These are phyloP conservation scores for Lagenidium giganteum DNA, from an alignment of 352 stramenopile genomes.

Conservation along the genomic window DNA sequence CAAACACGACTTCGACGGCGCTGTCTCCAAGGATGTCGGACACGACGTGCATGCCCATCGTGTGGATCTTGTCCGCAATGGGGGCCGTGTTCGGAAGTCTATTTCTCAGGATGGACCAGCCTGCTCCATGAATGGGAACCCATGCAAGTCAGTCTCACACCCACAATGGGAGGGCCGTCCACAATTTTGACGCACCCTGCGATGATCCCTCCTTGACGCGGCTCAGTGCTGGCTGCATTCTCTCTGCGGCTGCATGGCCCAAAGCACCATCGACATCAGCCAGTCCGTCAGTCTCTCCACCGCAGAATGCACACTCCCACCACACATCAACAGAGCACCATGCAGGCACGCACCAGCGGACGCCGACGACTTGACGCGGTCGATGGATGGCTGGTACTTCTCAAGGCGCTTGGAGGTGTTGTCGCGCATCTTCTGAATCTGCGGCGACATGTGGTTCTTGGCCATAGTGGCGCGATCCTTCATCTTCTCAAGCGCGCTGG, in stretches of 20 bases:
- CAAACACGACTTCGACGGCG: conserved; percentile 40
- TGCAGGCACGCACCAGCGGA: conserved; percentile 52
- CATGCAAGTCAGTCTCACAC: neutral
- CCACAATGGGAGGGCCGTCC: neutral
- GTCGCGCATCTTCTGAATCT: conserved; percentile 43
- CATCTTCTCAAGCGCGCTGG: conserved; percentile 37
- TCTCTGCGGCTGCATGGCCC: too few species aligned
- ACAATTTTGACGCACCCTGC: conserved; percentile 23
- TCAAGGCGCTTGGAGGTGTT: conserved; percentile 60
- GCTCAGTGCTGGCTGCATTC: conserved; percentile 48
- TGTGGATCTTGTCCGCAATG: conserved; percentile 68
- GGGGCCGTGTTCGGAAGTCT: conserved; percentile 61
- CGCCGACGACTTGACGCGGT: conserved; percentile 64
- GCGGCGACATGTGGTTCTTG: conserved; percentile 49
- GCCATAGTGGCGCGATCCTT: conserved; percentile 43
- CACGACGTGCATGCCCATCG: conserved; percentile 56
- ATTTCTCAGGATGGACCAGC: conserved; percentile 79
- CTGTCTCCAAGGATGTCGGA: conserved; percentile 35
- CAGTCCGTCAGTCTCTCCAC: conserved; percentile 34
- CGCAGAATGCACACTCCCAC: neutral
- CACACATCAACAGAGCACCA: too few species aligned
- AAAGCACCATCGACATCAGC: too few species aligned
- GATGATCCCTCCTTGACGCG: conserved; percentile 70
- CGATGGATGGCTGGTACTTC: conserved; percentile 70
- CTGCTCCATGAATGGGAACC: conserved; percentile 4